Base-by-base conservation (phyloP, 441 rosid genomes). In the Francoa sonchifolia region DNA sequence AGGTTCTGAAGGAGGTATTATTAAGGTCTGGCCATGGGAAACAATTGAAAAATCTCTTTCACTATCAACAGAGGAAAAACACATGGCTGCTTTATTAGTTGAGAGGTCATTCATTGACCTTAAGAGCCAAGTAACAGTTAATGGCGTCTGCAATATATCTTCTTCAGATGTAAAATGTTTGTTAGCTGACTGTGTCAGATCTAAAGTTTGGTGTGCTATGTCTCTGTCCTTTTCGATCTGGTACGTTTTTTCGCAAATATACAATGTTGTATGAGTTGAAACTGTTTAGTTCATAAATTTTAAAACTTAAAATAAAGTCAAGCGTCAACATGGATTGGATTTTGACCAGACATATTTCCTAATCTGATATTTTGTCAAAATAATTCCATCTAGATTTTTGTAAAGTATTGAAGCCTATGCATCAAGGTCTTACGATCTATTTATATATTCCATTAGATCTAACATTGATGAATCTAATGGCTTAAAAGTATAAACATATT, bases 11-110 rank as follows among this genome's bases (percentile, higher is more conserved):
- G 79, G 84, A 52, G 99, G 97, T 31, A 28, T 62, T 37, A 61
- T 92, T 12, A 87, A 66, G 71, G 74, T 87, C 27, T 92, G 97
- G 95, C 92, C 94, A 1, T 92, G 97, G 95, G 99, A 87, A 49
- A 68, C 82, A 44, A 73, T 92, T 50, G 95, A 79, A 47, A 92
- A 92, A 59, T 92, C 97, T 37, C 89, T 83, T 5, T 81, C 92
- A 17, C 79, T 92, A 33, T 72, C 74, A 29, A 60, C 86, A 33
- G 97, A 74, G 61, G 99, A 92, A 61, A 87, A 74, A 20, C 92
- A 81, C 58, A 87, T 92, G 99, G 99, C 99, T 42, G 89, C 97
- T 42, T 63, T 92, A 33, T 69, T 92, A 65, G 81, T 82, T 26
- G 99, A 92, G 67, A 82, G 95, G 64, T 82, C 99, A 16, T 73